Evolutionary conservation across 192 early-diverging fungal genomes (phyloP).

Genomic region (Backusella luteola): DNA sequence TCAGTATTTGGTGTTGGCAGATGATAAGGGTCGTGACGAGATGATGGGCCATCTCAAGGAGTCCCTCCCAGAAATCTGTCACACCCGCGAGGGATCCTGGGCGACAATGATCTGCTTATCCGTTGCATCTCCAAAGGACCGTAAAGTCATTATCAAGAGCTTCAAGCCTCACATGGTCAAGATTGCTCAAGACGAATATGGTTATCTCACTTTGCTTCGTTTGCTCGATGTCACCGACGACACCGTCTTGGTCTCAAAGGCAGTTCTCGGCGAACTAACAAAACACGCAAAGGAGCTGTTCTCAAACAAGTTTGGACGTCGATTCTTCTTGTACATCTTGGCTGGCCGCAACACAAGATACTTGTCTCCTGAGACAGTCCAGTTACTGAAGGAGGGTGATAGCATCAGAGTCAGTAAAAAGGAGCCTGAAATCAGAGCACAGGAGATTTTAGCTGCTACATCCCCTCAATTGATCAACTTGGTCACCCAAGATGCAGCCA

Average conservation of each 20-base stretch:
- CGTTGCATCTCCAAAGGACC: conserved; percentile 82
- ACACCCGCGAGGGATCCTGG: conserved; percentile 89
- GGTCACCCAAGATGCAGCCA: conserved; percentile 47
- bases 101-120: conserved; percentile 82
- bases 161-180: conserved; percentile 79
- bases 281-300: conserved; percentile 51
- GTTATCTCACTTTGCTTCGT: conserved; percentile 79
- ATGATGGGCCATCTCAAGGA: conserved; percentile 75
- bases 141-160: conserved; percentile 85
- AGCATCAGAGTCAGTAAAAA: conserved; percentile 75
- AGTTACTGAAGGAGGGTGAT: conserved; percentile 69
- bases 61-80: conserved; percentile 81
- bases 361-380: conserved; percentile 66
- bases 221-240: conserved; percentile 91
- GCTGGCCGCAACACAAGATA: conserved; percentile 73
- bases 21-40: conserved; percentile 57
- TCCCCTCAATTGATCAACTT: conserved; percentile 61
- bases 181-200: conserved; percentile 88
- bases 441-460: conserved; percentile 67
- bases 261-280: conserved; percentile 60
- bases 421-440: conserved; percentile 61
- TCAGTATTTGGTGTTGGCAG: conserved; percentile 75
- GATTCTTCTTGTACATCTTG: conserved; percentile 80
- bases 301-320: conserved; percentile 72
- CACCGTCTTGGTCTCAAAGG: conserved; percentile 80